Conservation (phyloP, 192 early-diverging fungal genomes). For the Piromyces finnis region DNA sequence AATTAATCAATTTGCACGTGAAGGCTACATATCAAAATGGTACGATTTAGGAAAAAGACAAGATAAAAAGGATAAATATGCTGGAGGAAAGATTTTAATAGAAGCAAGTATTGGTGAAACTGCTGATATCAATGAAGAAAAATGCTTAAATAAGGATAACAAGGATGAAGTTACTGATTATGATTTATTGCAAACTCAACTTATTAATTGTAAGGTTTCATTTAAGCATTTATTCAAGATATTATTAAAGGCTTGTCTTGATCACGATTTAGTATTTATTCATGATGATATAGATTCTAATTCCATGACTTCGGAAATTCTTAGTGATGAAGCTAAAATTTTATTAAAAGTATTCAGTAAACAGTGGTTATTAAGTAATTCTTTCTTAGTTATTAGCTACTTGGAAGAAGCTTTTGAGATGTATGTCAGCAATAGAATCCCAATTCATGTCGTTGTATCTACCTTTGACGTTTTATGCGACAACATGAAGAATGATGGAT, state of each 20-base stretch:
- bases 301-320: slow-evolving; percentile 11
- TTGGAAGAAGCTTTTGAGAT: slow-evolving; percentile 23
- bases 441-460: slow-evolving; percentile 14
- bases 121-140: background rate
- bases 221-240: slow-evolving; percentile 16
- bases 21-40: slow-evolving; percentile 14
- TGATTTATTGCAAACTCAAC: background rate
- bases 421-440: slow-evolving; percentile 19
- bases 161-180: background rate
- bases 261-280: slow-evolving; percentile 16
- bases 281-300: slow-evolving; percentile 3
- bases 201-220: background rate
- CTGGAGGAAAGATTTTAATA: slow-evolving; percentile 25
- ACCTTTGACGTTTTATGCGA: slow-evolving; percentile 19
- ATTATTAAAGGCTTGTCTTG: slow-evolving; percentile 16
- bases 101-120: slow-evolving; percentile 12
- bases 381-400: slow-evolving; percentile 19
- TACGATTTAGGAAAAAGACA: slow-evolving; percentile 12
- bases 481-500: slow-evolving; percentile 14
- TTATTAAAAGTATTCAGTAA: slow-evolving; percentile 11
- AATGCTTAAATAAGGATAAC: background rate
- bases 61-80: slow-evolving; percentile 31
- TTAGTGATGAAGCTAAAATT: slow-evolving; percentile 18
- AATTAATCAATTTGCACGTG: slow-evolving; percentile 9
- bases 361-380: slow-evolving; percentile 20